Percentiles rank a stretch among this genome's conserved stretches.
Evolutionary conservation across 2,329 filamentous ascomycete species (phyloP).

Genomic region (Fusarium compactum): DNA sequence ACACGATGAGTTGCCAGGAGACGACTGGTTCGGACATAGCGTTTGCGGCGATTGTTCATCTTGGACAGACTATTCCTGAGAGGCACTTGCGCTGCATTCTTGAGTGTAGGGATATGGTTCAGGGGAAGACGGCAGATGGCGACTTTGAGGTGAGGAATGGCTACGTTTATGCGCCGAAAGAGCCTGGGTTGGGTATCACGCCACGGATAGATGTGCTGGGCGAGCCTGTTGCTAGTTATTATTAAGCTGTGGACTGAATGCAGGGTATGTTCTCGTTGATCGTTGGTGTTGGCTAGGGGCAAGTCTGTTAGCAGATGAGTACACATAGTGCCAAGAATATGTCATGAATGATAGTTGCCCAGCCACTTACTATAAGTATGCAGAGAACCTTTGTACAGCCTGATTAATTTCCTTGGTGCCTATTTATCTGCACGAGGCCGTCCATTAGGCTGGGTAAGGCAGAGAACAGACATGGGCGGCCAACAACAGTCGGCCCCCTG

Average conservation of each 20-base stretch:
- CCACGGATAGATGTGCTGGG: constrained; percentile 35
- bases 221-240: constrained; percentile 33
- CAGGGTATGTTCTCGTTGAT: neutral
- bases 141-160: constrained; percentile 32
- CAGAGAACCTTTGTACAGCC: neutral
- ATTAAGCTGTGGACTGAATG: constrained; percentile 4
- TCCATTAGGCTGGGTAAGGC: neutral
- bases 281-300: neutral
- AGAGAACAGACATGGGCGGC: neutral
- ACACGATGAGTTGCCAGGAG: constrained; percentile 38
- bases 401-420: neutral
- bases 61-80: constrained; percentile 35
- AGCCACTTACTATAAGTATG: neutral
- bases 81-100: constrained; percentile 34
- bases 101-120: constrained; percentile 33
- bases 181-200: constrained; percentile 27
- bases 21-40: constrained; percentile 32
- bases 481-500: constrained; percentile 18
- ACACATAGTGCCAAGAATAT: neutral
- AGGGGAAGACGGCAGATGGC: constrained; percentile 32
- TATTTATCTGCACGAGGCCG: constrained; percentile 10
- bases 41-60: constrained; percentile 35
- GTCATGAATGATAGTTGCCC: neutral
- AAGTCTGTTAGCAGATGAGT: neutral
- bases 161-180: constrained; percentile 22